Percentiles rank a stretch among this genome's conserved stretches.
Evolutionary conservation across 208 protist species (phyloP).

Genomic region (Balamuthia mandrillaris): DNA sequence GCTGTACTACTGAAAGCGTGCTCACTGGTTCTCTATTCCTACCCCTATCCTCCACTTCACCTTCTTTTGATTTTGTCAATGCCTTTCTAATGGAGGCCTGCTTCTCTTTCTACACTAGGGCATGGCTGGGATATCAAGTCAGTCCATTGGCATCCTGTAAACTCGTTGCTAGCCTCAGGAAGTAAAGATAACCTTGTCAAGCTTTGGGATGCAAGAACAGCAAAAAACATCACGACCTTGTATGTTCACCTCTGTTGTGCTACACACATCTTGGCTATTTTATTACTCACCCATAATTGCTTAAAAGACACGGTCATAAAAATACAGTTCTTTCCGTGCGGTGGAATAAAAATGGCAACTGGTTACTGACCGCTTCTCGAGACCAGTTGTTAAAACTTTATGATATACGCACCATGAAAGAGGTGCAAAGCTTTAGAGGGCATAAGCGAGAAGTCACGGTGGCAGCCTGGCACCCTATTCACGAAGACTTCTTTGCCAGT

Average conservation of each 20-base stretch:
- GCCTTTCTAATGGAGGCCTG: too few species aligned
- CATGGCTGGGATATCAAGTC: constrained; percentile 83
- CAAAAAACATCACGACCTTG: constrained; percentile 65
- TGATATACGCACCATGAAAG: constrained; percentile 77
- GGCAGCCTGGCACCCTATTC: constrained; percentile 78
- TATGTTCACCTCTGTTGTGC: constrained; percentile 8
- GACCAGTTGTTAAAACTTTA: constrained; percentile 76
- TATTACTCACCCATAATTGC: too few species aligned
- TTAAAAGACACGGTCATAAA: constrained; percentile 72
- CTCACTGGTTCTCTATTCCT: background rate
- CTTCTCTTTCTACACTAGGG: constrained; percentile 37
- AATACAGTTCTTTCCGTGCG: constrained; percentile 64
- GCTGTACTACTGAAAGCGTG: constrained; percentile 41
- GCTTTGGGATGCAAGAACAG: constrained; percentile 79
- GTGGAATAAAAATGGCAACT: constrained; percentile 81
- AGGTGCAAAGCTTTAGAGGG: constrained; percentile 75
- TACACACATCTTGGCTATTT: too few species aligned
- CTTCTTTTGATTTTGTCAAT: too few species aligned
- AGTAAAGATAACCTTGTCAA: constrained; percentile 80
- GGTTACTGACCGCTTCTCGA: constrained; percentile 68
- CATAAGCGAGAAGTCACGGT: constrained; percentile 77
- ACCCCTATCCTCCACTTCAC: too few species aligned
- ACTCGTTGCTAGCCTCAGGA: constrained; percentile 73
- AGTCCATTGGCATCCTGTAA: constrained; percentile 81
- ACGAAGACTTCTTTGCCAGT: constrained; percentile 77